Conservation (phyloP, 2,329 filamentous ascomycete genomes). For the Talaromyces sp. region DNA sequence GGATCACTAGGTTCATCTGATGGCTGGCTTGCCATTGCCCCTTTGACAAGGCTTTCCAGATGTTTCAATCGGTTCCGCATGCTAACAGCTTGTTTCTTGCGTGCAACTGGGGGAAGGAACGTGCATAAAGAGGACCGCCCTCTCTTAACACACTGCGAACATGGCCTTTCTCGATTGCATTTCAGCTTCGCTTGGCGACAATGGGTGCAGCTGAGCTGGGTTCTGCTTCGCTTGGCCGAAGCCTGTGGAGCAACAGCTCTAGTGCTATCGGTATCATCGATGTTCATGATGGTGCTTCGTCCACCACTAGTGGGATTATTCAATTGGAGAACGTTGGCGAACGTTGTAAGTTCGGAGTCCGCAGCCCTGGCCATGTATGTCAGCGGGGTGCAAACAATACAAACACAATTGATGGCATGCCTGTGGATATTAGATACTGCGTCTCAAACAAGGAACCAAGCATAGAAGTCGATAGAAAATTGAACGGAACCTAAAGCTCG, state of each 20-base stretch:
- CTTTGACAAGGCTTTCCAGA: constrained; percentile 7
- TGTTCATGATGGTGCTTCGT: background rate
- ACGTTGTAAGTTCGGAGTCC: too few relatives aligned
- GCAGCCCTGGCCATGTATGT: too few relatives aligned
- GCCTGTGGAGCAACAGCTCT: background rate
- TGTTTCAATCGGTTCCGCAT: background rate
- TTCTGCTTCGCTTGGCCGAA: background rate
- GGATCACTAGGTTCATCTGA: background rate
- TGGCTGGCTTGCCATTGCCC: constrained; percentile 6
- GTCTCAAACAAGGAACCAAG: too few relatives aligned
- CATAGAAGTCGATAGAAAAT: too few relatives aligned
- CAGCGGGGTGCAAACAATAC: too few relatives aligned
- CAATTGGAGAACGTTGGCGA: too few relatives aligned
- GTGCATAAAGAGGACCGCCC: constrained; percentile 2
- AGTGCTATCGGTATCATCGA: background rate
- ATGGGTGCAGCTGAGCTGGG: background rate
- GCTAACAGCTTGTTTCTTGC: background rate
- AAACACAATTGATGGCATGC: too few relatives aligned
- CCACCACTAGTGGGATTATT: background rate
- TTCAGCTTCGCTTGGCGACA: constrained; percentile 7
- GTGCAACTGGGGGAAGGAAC: background rate
- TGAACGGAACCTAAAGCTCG: too few relatives aligned
- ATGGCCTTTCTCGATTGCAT: constrained; percentile 3
- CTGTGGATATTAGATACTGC: too few relatives aligned
- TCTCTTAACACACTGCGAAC: constrained; percentile 3